phyloP scores from a whole-genome alignment of 2,329 filamentous ascomycete species.

The Arthrobotrys sinensis region DNA sequence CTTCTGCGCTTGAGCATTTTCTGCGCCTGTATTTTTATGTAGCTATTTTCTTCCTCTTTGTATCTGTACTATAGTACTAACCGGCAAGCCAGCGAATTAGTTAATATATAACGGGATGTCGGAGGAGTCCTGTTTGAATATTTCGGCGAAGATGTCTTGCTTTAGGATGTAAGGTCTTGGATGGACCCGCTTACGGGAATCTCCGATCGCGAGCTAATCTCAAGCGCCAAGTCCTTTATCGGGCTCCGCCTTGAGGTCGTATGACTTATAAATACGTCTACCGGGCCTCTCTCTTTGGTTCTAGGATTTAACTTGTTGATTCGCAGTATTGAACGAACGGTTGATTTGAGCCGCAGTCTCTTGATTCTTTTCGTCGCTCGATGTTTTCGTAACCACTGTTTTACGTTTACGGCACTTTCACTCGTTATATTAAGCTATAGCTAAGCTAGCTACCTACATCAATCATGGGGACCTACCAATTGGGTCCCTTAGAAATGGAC shows the following conservation, averaged over 20 bases:
- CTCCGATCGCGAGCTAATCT: slow-evolving; percentile 15
- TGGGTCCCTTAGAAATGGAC: slow-evolving; percentile 33
- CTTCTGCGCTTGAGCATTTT: slow-evolving; percentile 1
- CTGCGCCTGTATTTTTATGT: slow-evolving; percentile 3
- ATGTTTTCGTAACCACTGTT: no score
- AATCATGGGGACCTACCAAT: slow-evolving; percentile 26
- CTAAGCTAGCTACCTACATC: neutral
- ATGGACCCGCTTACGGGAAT: slow-evolving; percentile 12
- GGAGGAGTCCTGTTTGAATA: neutral
- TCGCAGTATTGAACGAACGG: no score
- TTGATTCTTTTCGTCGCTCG: no score
- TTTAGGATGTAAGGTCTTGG: neutral
- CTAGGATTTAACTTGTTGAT: neutral
- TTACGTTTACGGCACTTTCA: neutral
- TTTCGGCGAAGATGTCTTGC: neutral
- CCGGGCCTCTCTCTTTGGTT: neutral
- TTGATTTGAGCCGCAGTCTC: no score
- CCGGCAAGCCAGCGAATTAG: neutral
- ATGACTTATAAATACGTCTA: neutral
- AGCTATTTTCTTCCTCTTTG: neutral
- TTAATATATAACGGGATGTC: neutral
- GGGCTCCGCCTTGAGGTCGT: neutral
- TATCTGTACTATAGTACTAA: neutral
- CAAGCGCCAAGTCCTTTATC: slow-evolving; percentile 17
- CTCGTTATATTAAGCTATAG: neutral